Evolutionary conservation across 306 rosid species (phyloP).

Genomic region (Bauhinia variegata): DNA sequence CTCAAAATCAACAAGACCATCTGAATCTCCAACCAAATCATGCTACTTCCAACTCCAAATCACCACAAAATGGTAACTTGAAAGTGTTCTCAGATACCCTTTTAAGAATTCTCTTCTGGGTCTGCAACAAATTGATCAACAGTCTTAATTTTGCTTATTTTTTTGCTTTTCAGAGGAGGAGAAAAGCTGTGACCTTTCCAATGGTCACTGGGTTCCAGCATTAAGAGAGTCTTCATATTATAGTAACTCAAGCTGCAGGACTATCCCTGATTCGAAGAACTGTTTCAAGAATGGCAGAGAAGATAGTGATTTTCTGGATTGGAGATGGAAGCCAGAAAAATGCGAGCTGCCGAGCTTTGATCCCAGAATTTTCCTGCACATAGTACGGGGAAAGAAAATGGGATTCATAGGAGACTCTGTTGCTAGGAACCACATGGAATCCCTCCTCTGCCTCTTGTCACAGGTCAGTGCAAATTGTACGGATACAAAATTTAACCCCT

Average conservation of each 20-base stretch:
- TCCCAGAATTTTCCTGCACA: constrained; percentile 52
- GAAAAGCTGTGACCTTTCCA: constrained; percentile 62
- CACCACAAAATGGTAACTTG: constrained; percentile 50
- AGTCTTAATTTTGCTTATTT: neutral
- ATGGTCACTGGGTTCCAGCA: constrained; percentile 68
- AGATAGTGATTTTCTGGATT: constrained; percentile 70
- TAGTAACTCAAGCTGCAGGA: constrained; percentile 69
- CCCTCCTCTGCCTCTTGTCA: constrained; percentile 79
- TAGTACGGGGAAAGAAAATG: constrained; percentile 71
- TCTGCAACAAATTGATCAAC: neutral
- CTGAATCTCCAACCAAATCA: constrained; percentile 10
- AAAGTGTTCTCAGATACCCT: neutral
- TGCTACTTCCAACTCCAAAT: constrained; percentile 3
- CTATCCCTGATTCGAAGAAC: constrained; percentile 77
- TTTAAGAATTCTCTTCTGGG: neutral
- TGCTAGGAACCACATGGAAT: constrained; percentile 84
- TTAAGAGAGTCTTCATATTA: constrained; percentile 48
- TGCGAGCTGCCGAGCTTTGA: constrained; percentile 73
- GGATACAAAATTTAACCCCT: neutral
- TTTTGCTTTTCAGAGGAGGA: constrained; percentile 37
- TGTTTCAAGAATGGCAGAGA: constrained; percentile 79
- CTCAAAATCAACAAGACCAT: constrained; percentile 33
- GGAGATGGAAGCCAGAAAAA: constrained; percentile 86
- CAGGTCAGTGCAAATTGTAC: constrained; percentile 52
- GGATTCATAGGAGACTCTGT: constrained; percentile 92